These are phyloP conservation scores for Lactarius hatsudake DNA, from an alignment of 768 basidiomycete species.

Conservation along the genomic window DNA sequence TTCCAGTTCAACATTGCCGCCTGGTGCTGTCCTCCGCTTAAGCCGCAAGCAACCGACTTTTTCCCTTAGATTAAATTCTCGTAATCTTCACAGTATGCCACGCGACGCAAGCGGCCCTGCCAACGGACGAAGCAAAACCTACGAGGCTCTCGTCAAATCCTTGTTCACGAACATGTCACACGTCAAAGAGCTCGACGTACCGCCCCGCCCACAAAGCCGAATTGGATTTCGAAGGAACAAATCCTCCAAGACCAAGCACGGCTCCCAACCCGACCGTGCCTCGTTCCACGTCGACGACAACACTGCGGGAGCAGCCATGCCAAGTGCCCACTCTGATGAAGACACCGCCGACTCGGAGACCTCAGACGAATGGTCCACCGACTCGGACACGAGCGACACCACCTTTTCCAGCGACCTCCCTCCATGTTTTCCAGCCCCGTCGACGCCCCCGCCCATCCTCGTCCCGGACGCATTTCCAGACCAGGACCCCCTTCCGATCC, in stretches of 20 bases:
- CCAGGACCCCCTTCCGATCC: neutral
- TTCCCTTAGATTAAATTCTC: neutral
- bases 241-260: neutral
- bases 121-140: conserved; percentile 13
- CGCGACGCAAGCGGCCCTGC: conserved; percentile 12
- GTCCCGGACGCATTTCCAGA: conserved; percentile 23
- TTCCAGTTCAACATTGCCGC: conserved; percentile 7
- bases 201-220: conserved; percentile 28
- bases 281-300: neutral
- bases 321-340: conserved; percentile 16
- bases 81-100: conserved; percentile 13
- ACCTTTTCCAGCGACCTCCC: conserved; percentile 4
- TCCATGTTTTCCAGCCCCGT: conserved; percentile 8
- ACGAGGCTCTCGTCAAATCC: conserved; percentile 27
- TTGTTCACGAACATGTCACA: conserved; percentile 25
- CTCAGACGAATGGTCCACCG: conserved; percentile 29
- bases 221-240: conserved; percentile 22
- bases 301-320: neutral
- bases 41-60: conserved; percentile 1
- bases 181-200: conserved; percentile 18
- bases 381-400: conserved; percentile 24
- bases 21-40: conserved; percentile 1
- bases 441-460: conserved; percentile 11
- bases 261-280: neutral
- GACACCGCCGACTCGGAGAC: conserved; percentile 25